Evolutionary conservation across 441 rosid species (phyloP).

Genomic region (Adansonia rubrostipa): DNA sequence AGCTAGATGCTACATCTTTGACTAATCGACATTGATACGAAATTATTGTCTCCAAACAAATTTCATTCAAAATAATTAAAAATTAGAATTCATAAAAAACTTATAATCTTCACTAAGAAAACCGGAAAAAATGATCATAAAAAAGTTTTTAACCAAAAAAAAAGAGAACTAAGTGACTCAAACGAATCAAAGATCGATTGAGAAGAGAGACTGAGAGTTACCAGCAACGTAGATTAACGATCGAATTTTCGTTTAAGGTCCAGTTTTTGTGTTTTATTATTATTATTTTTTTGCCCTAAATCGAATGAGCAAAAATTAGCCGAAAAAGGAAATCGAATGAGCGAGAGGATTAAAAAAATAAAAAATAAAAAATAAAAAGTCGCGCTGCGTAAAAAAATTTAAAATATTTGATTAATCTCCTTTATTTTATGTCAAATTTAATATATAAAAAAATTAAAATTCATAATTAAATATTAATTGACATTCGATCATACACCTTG

Average conservation of each 20-base stretch:
- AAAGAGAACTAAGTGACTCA: slow-evolving; percentile 25
- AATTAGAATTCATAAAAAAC: slow-evolving; percentile 9
- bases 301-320: slow-evolving; percentile 12
- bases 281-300: slow-evolving; percentile 41
- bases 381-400: too few relatives aligned
- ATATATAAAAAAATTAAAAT: too few relatives aligned
- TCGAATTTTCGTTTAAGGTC: slow-evolving; percentile 19
- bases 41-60: background rate
- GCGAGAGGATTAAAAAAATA: too few relatives aligned
- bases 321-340: too few relatives aligned
- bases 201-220: slow-evolving; percentile 23
- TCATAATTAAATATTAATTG: too few relatives aligned
- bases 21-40: too few relatives aligned
- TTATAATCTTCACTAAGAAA: background rate
- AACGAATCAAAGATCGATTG: slow-evolving; percentile 21
- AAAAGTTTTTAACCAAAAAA: background rate
- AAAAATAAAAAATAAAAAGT: too few relatives aligned
- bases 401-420: too few relatives aligned
- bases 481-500: too few relatives aligned
- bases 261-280: background rate
- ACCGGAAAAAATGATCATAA: background rate
- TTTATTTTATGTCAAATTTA: too few relatives aligned
- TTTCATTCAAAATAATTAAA: slow-evolving; percentile 2
- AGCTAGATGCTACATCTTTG: too few relatives aligned
- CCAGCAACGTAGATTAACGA: slow-evolving; percentile 41